Base-by-base conservation (phyloP, 2,329 filamentous ascomycete species). In the Biscogniauxia marginata region DNA sequence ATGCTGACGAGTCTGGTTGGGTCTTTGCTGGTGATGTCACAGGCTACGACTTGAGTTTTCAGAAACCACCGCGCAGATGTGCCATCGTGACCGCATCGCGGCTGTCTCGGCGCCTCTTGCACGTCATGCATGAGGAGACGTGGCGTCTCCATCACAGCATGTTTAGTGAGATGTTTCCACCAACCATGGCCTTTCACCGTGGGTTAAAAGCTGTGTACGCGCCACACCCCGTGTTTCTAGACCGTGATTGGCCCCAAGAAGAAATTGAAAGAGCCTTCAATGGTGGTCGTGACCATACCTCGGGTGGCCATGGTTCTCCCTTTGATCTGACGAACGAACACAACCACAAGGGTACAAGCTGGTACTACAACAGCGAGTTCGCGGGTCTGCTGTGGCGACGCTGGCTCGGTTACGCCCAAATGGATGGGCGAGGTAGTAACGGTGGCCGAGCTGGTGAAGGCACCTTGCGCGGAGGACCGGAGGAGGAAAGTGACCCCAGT, bases 291-390 rank as follows among this genome's bases (percentile, higher is more conserved):
- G 84, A 88, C 63, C 85, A 85, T 59, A 85, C 83, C 1, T 81
- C 85, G 0, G 83, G 86, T 7, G 84, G 88, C 1, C 76, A 78
- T 24, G 85, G 88, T 34, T 87, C 85, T 43, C 81, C 89, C 6
- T 91, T 88, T 63, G 85, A 87, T 55, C 66, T 80, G 19, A 80
- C 83, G 62, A 86, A 91, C 52, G 91, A 96, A 73, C 89, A 91
- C 71, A 93, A 93, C 72, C 91, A 93, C 76, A 84, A 84, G 65
- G 90, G 91, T 13, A 87, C 87, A 46, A 91, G 83, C 46, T 96
- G 90, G 89, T 96, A 93, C 73, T 96, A 91, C 73, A 89, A 91
- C 65, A 86, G 86, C 20, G 83, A 86, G 50, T 96, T 95, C 67
- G 86, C 89, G 0, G 83, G 87, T 4, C 83, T 88, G n/a, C 69